phyloP scores from a whole-genome alignment of 2,329 filamentous ascomycete species.

The Trichoderma koningiopsis region DNA sequence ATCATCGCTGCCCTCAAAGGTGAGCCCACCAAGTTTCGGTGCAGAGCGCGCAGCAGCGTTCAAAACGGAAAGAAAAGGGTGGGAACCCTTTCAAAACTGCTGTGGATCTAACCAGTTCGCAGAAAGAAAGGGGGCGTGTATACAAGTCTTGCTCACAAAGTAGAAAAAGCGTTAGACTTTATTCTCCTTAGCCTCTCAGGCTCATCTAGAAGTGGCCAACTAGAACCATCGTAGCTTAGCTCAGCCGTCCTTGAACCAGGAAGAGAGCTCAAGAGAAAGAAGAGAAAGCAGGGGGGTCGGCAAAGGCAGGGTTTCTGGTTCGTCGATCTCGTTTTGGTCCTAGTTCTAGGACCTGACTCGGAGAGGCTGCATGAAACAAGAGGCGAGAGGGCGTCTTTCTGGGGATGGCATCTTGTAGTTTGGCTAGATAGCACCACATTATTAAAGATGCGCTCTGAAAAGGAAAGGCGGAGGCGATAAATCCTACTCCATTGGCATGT shows the following conservation, averaged over 20 bases:
- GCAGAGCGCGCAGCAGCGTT: conserved; percentile 10
- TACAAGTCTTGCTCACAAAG: not conserved
- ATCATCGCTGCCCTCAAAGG: conserved; percentile 14
- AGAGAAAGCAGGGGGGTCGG: not conserved
- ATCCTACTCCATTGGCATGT: not conserved
- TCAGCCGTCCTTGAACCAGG: not conserved
- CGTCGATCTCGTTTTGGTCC: conserved; percentile 25
- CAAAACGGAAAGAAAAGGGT: conserved; percentile 18
- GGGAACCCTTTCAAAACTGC: not conserved
- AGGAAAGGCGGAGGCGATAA: conserved; percentile 1
- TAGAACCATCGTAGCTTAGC: conserved; percentile 5
- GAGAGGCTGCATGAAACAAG: conserved; percentile 21
- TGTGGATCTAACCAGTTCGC: conserved; percentile 2
- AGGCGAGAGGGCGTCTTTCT: conserved; percentile 6
- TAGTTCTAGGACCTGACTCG: conserved; percentile 16
- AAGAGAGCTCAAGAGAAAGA: not conserved
- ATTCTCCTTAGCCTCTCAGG: not conserved
- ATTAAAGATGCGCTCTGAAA: not conserved
- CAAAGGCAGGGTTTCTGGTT: not conserved
- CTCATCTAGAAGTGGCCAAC: not conserved
- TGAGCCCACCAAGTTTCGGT: conserved; percentile 3
- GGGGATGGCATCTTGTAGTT: conserved; percentile 6
- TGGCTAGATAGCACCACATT: not conserved
- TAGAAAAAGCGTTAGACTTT: not conserved
- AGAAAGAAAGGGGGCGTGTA: conserved; percentile 1